phyloP scores from a whole-genome alignment of 495 filamentous ascomycete species.

The Elaphomyces granulatus region DNA sequence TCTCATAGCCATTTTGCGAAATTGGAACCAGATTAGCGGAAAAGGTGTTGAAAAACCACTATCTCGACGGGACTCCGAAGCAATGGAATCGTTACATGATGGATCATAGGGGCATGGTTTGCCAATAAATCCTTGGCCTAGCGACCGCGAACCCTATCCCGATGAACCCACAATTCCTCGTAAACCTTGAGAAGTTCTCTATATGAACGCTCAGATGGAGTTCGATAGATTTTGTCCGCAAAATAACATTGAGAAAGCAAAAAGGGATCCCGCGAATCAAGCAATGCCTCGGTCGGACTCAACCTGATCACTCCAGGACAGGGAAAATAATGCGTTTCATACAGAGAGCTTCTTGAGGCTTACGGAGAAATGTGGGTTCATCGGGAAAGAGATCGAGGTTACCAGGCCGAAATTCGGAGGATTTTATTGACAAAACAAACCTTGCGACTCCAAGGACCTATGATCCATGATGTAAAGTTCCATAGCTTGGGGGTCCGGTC shows the following conservation, averaged over 20 bases:
- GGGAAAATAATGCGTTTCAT: constrained; percentile 6
- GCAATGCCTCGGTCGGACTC: not conserved
- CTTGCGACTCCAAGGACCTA: constrained; percentile 2
- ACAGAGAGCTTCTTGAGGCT: constrained; percentile 1
- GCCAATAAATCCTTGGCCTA: constrained; percentile 2
- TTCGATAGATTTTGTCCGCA: not conserved
- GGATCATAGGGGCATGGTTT: constrained; percentile 1
- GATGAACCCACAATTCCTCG: constrained; percentile 2
- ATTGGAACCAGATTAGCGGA: not conserved
- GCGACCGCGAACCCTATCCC: constrained; percentile 2
- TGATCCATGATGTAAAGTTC: not conserved
- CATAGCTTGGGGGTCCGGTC: not conserved
- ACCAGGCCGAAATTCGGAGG: constrained; percentile 2
- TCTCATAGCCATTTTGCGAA: not conserved
- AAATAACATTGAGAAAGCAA: not conserved
- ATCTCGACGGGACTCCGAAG: not conserved
- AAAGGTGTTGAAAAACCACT: not conserved
- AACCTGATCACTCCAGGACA: not conserved
- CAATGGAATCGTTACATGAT: not conserved
- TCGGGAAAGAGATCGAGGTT: constrained; percentile 5
- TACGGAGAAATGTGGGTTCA: constrained; percentile 1
- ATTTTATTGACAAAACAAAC: constrained; percentile 4
- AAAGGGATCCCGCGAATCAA: not conserved
- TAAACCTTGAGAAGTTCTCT: constrained; percentile 1
- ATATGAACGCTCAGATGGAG: constrained; percentile 1